A percentile compares a stretch with the other conserved stretches of the same genome.
These are phyloP conservation scores for Phytophthora foliorum DNA, from an alignment of 352 stramenopile genomes.

Conservation along the genomic window DNA sequence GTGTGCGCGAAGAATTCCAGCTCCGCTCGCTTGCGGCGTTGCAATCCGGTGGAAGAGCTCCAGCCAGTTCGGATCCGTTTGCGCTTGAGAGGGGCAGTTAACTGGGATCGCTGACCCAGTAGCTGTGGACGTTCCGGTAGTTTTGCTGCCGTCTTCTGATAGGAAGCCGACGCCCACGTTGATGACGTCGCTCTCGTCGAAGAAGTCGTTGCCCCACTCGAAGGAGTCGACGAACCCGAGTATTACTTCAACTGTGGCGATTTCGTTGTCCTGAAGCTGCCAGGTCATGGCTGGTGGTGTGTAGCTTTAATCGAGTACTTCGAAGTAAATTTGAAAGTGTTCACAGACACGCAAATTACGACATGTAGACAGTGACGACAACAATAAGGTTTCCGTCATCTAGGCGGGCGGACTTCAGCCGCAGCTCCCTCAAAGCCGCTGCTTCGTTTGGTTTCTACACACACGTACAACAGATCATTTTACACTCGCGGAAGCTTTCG, in stretches of 20 bases:
- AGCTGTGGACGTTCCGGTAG: neutral
- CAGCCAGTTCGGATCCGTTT: constrained; percentile 10
- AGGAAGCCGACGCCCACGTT: neutral
- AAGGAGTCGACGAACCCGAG: constrained; percentile 32
- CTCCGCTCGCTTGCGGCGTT: constrained; percentile 6
- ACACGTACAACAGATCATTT: neutral
- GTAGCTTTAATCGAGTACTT: neutral
- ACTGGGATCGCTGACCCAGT: neutral
- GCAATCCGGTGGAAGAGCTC: constrained; percentile 3
- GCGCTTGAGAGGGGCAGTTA: neutral
- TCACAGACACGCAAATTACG: neutral
- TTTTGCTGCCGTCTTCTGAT: neutral
- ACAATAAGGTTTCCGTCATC: neutral
- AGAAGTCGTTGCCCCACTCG: constrained; percentile 6
- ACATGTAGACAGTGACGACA: neutral
- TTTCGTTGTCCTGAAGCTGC: constrained; percentile 25
- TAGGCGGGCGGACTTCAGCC: neutral
- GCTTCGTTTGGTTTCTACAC: neutral
- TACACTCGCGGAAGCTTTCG: neutral
- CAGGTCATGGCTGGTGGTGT: constrained; percentile 16
- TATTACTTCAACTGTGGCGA: constrained; percentile 31
- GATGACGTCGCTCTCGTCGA: neutral
- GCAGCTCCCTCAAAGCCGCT: neutral
- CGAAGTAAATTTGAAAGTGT: neutral
- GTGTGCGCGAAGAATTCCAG: constrained; percentile 2